A percentile compares a stretch with the other conserved stretches of the same genome.
Evolutionary conservation across 1,284 basidiomycete species (phyloP).

Genomic region (Sanghuangporus baumii): DNA sequence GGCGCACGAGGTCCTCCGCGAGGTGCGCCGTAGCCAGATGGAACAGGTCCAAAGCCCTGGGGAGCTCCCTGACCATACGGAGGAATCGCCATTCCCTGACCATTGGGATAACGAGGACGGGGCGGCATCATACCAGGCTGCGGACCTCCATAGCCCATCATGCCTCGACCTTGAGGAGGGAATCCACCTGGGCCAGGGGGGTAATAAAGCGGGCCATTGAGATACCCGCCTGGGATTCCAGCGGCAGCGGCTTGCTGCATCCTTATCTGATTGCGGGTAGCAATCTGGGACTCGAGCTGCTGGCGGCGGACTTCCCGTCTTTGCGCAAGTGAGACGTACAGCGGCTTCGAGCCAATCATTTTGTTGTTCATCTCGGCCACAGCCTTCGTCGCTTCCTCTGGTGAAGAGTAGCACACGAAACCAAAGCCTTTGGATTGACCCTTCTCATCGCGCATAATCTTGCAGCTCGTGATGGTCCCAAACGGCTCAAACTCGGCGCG

Average conservation of each 20-base stretch:
- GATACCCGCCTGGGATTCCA: conserved; percentile 78
- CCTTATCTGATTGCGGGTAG: conserved; percentile 92
- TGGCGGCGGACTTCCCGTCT: conserved; percentile 98
- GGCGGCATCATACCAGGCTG: conserved; percentile 85
- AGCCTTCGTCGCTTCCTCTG: conserved; percentile 99
- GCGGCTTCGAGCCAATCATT: conserved; percentile 98
- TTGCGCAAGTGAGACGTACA: conserved; percentile 98
- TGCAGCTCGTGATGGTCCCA: conserved; percentile 96
- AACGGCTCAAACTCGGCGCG: conserved; percentile 95
- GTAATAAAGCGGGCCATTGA: conserved; percentile 85
- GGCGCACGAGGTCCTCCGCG: conserved; percentile 37
- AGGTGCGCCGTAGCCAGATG: conserved; percentile 49
- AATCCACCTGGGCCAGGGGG: conserved; percentile 77
- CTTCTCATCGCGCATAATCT: conserved; percentile 98
- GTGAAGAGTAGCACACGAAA: conserved; percentile 98
- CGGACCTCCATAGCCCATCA: conserved; percentile 65
- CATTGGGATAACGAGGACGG: conserved; percentile 78
- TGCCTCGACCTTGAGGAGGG: conserved; percentile 75
- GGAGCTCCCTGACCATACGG: conserved; percentile 67
- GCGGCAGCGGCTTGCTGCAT: conserved; percentile 90
- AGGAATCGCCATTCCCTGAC: conserved; percentile 73
- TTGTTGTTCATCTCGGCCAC: conserved; percentile 99
- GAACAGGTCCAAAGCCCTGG: conserved; percentile 61
- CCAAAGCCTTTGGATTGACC: conserved; percentile 92
- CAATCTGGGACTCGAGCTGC: conserved; percentile 98